A percentile compares a stretch with the other conserved stretches of the same genome.
These are phyloP conservation scores for Tremella mesenterica DNA, from an alignment of 768 basidiomycete genomes.

Conservation along the genomic window DNA sequence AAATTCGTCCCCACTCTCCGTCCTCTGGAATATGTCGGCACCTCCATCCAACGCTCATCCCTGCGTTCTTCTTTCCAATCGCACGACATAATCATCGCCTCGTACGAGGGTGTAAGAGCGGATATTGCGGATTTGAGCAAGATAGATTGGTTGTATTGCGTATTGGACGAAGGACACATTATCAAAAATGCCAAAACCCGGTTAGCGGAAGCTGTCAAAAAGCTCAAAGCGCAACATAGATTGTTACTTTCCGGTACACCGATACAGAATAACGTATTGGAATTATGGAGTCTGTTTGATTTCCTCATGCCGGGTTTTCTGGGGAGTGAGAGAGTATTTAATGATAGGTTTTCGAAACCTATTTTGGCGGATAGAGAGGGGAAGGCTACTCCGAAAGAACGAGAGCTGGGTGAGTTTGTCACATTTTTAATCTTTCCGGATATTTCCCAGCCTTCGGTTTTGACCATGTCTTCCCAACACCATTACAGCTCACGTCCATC, in stretches of 20 bases:
- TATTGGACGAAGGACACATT: conserved; percentile 95
- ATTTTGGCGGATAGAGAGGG: conserved; percentile 91
- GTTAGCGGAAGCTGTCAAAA: conserved; percentile 90
- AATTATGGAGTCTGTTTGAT: conserved; percentile 97
- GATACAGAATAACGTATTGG: conserved; percentile 97
- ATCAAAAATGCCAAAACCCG: conserved; percentile 99
- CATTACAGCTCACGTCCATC: no score
- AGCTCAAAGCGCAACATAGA: conserved; percentile 78
- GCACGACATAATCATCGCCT: conserved; percentile 89
- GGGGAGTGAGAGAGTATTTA: conserved; percentile 89
- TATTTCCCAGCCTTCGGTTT: neutral
- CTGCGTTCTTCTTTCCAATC: conserved; percentile 58
- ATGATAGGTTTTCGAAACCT: conserved; percentile 90
- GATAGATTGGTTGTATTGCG: conserved; percentile 85
- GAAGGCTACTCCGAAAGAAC: conserved; percentile 70
- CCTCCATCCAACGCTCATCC: conserved; percentile 66
- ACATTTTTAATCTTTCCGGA: neutral
- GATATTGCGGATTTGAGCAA: conserved; percentile 69
- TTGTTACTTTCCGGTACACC: conserved; percentile 94
- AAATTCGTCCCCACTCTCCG: conserved; percentile 80
- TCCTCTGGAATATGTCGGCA: conserved; percentile 82
- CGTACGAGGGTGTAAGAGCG: conserved; percentile 94
- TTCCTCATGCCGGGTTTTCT: conserved; percentile 99
- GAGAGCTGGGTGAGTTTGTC: conserved; percentile 70
- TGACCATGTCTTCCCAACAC: no score